Evolutionary conservation across 1,284 basidiomycete genomes (phyloP).

Genomic region (Cutaneotrichosporon sp.): DNA sequence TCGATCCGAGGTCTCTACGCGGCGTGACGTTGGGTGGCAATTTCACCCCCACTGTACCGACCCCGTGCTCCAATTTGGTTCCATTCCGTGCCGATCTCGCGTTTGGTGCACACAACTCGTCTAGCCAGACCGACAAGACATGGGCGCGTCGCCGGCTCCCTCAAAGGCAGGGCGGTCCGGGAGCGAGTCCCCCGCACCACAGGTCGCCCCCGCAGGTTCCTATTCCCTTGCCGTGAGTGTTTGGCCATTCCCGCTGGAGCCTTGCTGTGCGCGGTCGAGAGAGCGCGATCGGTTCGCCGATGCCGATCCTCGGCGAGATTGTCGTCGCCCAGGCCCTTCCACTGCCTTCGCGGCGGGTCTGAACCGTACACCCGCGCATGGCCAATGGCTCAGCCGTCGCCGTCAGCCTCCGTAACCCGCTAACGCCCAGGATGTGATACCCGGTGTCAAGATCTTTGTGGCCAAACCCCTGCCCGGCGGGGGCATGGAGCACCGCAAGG

Average conservation of each 20-base stretch:
- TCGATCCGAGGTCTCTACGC: constrained; percentile 14
- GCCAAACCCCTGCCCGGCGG: constrained; percentile 73
- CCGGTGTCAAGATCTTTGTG: constrained; percentile 92
- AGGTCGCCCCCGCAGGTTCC: constrained; percentile 66
- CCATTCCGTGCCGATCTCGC: constrained; percentile 4
- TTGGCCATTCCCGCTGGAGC: neutral
- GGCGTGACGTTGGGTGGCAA: constrained; percentile 17
- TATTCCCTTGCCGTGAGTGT: constrained; percentile 69
- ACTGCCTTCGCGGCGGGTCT: no score
- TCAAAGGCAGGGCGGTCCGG: constrained; percentile 33
- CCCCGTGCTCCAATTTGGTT: neutral
- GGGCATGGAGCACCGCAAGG: constrained; percentile 79
- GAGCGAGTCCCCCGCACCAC: constrained; percentile 55
- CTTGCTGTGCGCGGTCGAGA: no score
- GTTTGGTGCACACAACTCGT: neutral
- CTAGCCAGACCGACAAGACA: constrained; percentile 13
- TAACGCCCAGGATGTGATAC: constrained; percentile 69
- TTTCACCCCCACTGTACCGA: neutral
- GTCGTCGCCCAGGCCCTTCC: no score
- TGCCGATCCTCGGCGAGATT: no score
- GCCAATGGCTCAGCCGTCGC: no score
- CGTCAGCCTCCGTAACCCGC: no score
- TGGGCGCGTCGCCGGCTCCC: constrained; percentile 45
- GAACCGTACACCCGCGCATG: no score
- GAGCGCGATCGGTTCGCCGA: no score